Evolutionary conservation across 2,329 filamentous ascomycete genomes (phyloP).

Genomic region (Dothistroma pini): DNA sequence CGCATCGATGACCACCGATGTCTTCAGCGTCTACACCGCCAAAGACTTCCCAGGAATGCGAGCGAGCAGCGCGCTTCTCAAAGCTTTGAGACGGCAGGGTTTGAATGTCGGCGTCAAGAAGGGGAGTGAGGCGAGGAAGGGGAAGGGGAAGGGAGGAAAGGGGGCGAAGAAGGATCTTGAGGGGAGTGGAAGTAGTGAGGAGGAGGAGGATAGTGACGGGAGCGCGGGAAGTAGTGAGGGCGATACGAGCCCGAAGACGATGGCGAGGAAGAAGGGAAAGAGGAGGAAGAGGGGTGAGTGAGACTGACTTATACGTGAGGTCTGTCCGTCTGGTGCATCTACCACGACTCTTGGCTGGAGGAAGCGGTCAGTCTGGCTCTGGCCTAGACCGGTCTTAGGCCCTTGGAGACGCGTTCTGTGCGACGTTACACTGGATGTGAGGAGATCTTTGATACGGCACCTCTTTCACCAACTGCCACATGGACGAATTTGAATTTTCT

Average conservation of each 20-base stretch:
- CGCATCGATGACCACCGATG: conserved; percentile 59
- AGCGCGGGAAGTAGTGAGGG: neutral
- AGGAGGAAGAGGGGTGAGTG: conserved; percentile 21
- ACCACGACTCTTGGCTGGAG: neutral
- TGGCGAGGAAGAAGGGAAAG: conserved; percentile 24
- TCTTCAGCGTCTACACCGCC: conserved; percentile 77
- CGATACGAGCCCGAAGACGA: conserved; percentile 18
- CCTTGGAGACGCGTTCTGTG: too few relatives aligned
- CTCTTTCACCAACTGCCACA: too few relatives aligned
- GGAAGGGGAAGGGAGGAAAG: conserved; percentile 29
- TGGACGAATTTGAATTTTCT: too few relatives aligned
- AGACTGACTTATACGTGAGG: neutral
- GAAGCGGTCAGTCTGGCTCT: neutral
- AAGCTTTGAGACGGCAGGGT: conserved; percentile 71
- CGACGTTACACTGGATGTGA: too few relatives aligned
- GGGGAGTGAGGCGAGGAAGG: conserved; percentile 60
- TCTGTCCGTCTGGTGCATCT: neutral
- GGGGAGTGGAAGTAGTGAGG: conserved; percentile 6
- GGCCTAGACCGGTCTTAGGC: neutral
- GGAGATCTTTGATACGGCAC: too few relatives aligned
- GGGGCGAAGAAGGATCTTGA: conserved; percentile 13
- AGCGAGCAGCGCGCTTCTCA: conserved; percentile 69
- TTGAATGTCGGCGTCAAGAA: conserved; percentile 85
- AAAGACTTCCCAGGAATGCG: conserved; percentile 79
- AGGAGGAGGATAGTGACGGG: neutral